Percentiles rank a stretch among this genome's conserved stretches.
Evolutionary conservation across 2,329 filamentous ascomycete species (phyloP).

Genomic region (Colletotrichum sp.): DNA sequence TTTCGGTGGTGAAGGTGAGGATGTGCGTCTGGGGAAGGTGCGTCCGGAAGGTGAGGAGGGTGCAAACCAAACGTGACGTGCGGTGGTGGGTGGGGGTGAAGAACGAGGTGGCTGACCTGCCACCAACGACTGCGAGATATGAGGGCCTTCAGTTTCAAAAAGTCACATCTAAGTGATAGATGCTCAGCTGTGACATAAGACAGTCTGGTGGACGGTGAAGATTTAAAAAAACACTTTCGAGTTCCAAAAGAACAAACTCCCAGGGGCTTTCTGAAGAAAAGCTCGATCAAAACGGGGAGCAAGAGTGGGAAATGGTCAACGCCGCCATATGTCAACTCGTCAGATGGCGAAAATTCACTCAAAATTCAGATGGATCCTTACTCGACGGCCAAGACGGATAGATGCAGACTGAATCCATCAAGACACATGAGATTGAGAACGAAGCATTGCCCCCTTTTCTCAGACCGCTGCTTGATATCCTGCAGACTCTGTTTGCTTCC

Average conservation of each 20-base stretch:
- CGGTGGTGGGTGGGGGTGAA: background rate
- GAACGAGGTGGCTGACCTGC: background rate
- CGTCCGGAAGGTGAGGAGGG: background rate
- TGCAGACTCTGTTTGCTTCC: background rate
- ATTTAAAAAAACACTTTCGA: background rate
- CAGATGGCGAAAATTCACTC: background rate
- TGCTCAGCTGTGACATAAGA: background rate
- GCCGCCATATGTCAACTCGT: background rate
- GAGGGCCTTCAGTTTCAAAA: background rate
- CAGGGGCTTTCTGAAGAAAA: background rate
- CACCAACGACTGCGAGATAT: background rate
- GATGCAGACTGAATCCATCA: background rate
- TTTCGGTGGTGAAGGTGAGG: background rate
- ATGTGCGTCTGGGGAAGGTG: background rate
- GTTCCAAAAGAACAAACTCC: background rate
- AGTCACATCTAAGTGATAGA: background rate
- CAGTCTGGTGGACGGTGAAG: background rate
- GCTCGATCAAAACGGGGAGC: background rate
- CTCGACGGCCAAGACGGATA: background rate
- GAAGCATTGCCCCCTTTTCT: background rate
- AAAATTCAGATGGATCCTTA: background rate
- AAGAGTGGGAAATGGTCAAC: background rate
- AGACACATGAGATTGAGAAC: background rate
- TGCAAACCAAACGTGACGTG: background rate
- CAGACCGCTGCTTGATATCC: background rate